Evolutionary conservation across 2,329 filamentous ascomycete species (phyloP), one percentile per base, ranked within the genome.

Genomic region (Cladophialophora chaetospira): DNA sequence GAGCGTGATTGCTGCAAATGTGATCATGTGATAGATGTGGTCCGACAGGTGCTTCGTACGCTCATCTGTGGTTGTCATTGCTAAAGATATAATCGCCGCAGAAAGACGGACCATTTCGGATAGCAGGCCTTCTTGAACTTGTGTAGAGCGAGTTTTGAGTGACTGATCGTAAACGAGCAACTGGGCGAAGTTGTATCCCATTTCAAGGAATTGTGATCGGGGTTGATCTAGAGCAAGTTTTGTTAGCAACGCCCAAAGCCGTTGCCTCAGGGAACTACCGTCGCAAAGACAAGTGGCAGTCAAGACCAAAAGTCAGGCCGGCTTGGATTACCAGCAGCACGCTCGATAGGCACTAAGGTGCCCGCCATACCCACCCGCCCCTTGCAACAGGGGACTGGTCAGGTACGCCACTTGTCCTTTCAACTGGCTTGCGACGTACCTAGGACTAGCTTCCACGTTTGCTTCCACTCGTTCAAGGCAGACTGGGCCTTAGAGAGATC

Each of bases 11-110:
- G 71, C 75, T 0, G 76, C 71, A 51, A 77, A 79, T 4, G 74
- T 75, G 45, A 77, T 74, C 67, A 78, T 75, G 56, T 78, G 75
- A 55, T 77, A 78, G 17, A 77, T 75, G 47, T 78, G 76, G 53
- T 79, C 75, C 2, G 70, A 77, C 3, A 78, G 62, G 61, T 79
- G 75, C 11, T 70, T 69, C 1, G 75, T 77, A 1, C 74, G 71
- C 19, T 77, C 72, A 44, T 79, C 75, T 1, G 72, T 67, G 2
- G 74, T 76, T 10, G 75, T 71, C 61, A 78, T 76, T 1, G 74
- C 74, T 2, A 76, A 58, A 13, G 71, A 69, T 13, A 77, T 69
- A 46, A 77, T 77, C 2, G 65, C 54, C 13, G 66, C 72, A 1
- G 74, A 74, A 15, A 75, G 68, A 9, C 70, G 67, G 11, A 76